These are phyloP conservation scores for Vinca minor DNA, from an alignment of 257 asterid species.

Conservation along the genomic window DNA sequence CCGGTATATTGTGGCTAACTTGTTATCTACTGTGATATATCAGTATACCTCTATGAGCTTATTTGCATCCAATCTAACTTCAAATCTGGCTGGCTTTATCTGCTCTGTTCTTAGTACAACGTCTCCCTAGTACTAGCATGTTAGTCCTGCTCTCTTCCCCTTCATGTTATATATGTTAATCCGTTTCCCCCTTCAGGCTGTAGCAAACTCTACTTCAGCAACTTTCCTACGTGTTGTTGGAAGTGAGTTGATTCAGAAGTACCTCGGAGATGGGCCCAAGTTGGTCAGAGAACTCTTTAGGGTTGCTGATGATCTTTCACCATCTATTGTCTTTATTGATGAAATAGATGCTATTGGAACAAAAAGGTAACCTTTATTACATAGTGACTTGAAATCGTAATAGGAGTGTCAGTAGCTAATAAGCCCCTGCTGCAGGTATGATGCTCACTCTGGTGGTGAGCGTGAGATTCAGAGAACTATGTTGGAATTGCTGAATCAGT, in stretches of 20 bases:
- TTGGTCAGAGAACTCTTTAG: constrained; percentile 92
- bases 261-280: constrained; percentile 97
- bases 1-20: not conserved
- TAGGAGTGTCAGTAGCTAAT: not conserved
- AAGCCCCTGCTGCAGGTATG: constrained; percentile 47
- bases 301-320: constrained; percentile 94
- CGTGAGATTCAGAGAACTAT: constrained; percentile 97
- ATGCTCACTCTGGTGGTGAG: constrained; percentile 96
- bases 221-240: constrained; percentile 97
- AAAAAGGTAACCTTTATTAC: constrained; percentile 43
- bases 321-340: constrained; percentile 88
- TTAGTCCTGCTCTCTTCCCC: too few relatives aligned
- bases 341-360: constrained; percentile 96
- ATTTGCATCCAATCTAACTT: not conserved
- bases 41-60: not conserved
- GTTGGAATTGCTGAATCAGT: constrained; percentile 80
- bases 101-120: not conserved
- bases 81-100: too few relatives aligned
- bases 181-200: constrained; percentile 45
- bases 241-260: constrained; percentile 84
- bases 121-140: not conserved
- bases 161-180: not conserved
- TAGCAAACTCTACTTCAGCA: constrained; percentile 94
- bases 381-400: not conserved
- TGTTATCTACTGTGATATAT: not conserved